These are phyloP conservation scores for Boletus mariae DNA, from an alignment of 1,284 basidiomycete genomes.

Conservation along the genomic window DNA sequence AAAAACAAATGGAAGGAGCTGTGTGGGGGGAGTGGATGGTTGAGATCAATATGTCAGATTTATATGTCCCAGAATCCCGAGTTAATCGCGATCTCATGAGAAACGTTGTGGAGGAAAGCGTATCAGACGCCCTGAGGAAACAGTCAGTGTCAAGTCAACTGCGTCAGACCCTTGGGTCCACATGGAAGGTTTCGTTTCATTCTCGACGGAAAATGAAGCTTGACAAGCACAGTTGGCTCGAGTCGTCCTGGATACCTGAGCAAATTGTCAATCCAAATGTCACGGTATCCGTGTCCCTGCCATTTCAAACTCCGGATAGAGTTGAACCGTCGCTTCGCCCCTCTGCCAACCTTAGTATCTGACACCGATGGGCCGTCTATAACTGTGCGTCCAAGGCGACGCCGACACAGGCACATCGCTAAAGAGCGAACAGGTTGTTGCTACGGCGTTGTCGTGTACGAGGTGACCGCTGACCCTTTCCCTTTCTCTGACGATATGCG, in stretches of 20 bases:
- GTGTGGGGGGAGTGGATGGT: background rate
- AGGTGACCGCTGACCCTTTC: too few species aligned
- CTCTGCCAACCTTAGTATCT: background rate
- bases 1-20: background rate
- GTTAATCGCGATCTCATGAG: background rate
- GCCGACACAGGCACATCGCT: background rate
- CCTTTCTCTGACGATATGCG: too few species aligned
- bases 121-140: background rate
- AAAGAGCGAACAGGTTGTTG: background rate
- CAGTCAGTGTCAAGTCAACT: background rate
- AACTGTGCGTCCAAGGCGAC: background rate
- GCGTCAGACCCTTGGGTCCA: background rate
- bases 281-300: too few species aligned
- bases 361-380: too few species aligned
- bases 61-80: slow-evolving; percentile 10
- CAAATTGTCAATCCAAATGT: background rate
- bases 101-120: background rate
- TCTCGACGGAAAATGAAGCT: background rate
- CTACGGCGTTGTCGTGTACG: background rate
- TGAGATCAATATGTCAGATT: background rate
- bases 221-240: background rate
- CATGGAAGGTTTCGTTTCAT: background rate
- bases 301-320: too few species aligned
- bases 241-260: background rate
- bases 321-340: too few species aligned